A percentile compares a stretch with the other conserved stretches of the same genome.
Conservation (phyloP, 2,329 filamentous ascomycete genomes). For the Monosporascus ibericus region DNA sequence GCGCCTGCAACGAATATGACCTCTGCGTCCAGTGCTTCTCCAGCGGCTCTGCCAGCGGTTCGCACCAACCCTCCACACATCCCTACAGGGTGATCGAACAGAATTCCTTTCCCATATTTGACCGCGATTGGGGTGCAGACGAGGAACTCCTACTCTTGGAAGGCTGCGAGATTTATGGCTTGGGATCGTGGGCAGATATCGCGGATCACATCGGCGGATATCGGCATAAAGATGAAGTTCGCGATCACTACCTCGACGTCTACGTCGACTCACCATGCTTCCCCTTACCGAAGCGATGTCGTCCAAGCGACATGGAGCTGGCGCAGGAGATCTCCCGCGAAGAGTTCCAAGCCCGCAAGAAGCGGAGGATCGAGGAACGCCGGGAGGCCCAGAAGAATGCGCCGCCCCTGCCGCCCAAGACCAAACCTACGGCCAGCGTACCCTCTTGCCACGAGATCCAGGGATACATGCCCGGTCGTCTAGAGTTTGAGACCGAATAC, state of each 20-base stretch:
- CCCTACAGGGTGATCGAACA: conserved; percentile 93
- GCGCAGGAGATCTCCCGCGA: conserved; percentile 79
- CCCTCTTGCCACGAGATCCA: conserved; percentile 97
- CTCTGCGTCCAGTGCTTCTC: conserved; percentile 94
- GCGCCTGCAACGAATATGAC: conserved; percentile 86
- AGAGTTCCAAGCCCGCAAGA: conserved; percentile 89
- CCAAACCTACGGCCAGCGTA: conserved; percentile 92
- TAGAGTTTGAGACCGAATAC: conserved; percentile 97
- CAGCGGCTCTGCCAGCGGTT: conserved; percentile 70
- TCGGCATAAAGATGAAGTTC: conserved; percentile 88
- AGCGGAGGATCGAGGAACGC: conserved; percentile 84
- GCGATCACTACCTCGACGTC: conserved; percentile 85
- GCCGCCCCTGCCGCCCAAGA: conserved; percentile 78
- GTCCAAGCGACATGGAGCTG: conserved; percentile 71
- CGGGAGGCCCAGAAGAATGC: conserved; percentile 83
- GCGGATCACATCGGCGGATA: conserved; percentile 97
- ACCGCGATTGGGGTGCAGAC: conserved; percentile 92
- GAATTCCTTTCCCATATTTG: conserved; percentile 95
- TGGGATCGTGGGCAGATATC: conserved; percentile 97
- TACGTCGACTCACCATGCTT: conserved; percentile 82
- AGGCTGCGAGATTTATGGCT: conserved; percentile 89
- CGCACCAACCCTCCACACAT: conserved; percentile 82
- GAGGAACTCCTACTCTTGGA: conserved; percentile 92
- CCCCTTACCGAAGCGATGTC: conserved; percentile 79
- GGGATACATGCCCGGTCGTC: conserved; percentile 94